phyloP scores from a whole-genome alignment of 163 green algal genomes.

The Volvox carteri region DNA sequence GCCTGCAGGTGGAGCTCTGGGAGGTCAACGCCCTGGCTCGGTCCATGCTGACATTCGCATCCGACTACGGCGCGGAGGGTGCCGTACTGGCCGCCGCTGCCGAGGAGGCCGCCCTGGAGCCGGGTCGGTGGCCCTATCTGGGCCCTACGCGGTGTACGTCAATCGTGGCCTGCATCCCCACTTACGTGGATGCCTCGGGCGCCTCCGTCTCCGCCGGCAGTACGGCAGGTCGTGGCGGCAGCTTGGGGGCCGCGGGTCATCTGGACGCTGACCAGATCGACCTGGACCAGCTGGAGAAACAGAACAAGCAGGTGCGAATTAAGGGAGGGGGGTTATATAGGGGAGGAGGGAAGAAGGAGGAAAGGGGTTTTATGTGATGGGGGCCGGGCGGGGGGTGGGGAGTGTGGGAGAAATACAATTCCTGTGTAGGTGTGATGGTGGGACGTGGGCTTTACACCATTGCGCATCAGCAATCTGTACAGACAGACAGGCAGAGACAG shows the following conservation, averaged over 20 bases:
- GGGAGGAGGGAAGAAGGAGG: neutral
- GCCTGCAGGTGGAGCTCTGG: slow-evolving; percentile 80
- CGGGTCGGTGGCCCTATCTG: slow-evolving; percentile 48
- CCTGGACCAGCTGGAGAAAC: slow-evolving; percentile 71
- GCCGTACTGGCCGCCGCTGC: slow-evolving; percentile 1
- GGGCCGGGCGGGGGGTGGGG: too few relatives aligned
- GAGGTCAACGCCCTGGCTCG: slow-evolving; percentile 87
- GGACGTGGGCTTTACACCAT: too few relatives aligned
- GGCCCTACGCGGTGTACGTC: slow-evolving; percentile 87
- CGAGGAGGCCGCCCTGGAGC: slow-evolving; percentile 59
- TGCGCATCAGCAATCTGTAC: too few relatives aligned
- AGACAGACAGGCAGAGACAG: too few relatives aligned
- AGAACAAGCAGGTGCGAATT: slow-evolving; percentile 53
- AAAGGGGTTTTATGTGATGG: neutral
- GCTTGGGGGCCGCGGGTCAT: slow-evolving; percentile 72
- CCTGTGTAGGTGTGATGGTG: too few relatives aligned
- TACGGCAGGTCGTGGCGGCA: slow-evolving; percentile 65
- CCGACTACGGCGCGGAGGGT: slow-evolving; percentile 83
- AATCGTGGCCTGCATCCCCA: slow-evolving; percentile 95
- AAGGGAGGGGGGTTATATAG: neutral
- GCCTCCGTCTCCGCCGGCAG: slow-evolving; percentile 54
- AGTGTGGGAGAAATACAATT: too few relatives aligned
- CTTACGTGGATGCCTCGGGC: slow-evolving; percentile 83
- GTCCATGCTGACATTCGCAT: slow-evolving; percentile 89
- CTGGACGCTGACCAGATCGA: slow-evolving; percentile 81